phyloP scores from a whole-genome alignment of 805 yeast genomes.

The Lipomyces sp. region DNA sequence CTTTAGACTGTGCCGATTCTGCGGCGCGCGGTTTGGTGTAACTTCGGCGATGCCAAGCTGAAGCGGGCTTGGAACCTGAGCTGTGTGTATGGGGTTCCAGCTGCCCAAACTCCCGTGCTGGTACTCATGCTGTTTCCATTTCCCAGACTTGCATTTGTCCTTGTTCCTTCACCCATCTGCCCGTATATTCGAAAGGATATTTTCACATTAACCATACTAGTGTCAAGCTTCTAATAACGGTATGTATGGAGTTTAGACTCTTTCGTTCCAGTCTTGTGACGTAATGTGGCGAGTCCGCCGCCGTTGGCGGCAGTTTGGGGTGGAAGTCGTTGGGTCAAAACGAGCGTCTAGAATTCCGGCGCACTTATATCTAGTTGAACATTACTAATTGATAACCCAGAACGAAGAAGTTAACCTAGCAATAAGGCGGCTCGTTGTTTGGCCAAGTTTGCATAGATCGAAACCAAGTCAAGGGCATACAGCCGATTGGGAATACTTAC shows the following conservation, averaged over 20 bases:
- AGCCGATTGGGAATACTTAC: background rate
- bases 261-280: background rate
- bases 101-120: background rate
- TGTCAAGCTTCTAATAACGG: background rate
- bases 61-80: too few relatives aligned
- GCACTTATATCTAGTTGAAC: background rate
- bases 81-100: background rate
- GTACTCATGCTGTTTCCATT: background rate
- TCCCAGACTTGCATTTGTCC: background rate
- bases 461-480: background rate
- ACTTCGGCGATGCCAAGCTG: background rate
- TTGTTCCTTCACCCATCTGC: background rate
- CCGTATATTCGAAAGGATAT: background rate
- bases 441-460: background rate
- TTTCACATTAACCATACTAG: background rate
- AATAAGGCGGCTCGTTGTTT: background rate
- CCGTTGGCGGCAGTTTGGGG: background rate
- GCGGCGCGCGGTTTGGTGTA: background rate
- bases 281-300: background rate
- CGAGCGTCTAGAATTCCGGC: background rate
- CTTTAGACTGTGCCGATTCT: background rate
- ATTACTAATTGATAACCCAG: background rate
- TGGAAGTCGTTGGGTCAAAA: background rate
- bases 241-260: background rate
- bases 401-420: background rate